phyloP scores from a whole-genome alignment of 805 yeast species.

The Jamesozyma piceae region DNA sequence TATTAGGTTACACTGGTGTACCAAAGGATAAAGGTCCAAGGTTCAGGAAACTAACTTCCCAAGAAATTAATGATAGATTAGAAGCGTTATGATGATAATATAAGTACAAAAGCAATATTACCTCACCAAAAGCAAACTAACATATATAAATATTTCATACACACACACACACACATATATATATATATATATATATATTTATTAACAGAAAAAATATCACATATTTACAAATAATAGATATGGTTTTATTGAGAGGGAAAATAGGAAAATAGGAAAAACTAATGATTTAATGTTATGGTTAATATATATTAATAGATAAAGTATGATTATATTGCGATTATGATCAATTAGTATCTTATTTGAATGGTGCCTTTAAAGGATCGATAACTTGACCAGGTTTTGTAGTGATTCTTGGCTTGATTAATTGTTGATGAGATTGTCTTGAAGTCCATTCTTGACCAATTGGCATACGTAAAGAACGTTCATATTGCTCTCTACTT shows the following conservation, averaged over 20 bases:
- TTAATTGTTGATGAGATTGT: slow-evolving; percentile 74
- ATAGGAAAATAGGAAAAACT: no score
- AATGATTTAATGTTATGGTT: slow-evolving; percentile 64
- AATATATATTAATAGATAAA: background rate
- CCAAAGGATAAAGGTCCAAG: slow-evolving; percentile 76
- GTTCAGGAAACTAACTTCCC: slow-evolving; percentile 71
- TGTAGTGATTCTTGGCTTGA: slow-evolving; percentile 79
- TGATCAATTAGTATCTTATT: slow-evolving; percentile 16
- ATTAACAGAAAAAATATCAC: no score
- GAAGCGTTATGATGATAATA: slow-evolving; percentile 57
- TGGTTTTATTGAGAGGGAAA: no score
- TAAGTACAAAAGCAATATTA: background rate
- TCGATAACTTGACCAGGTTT: slow-evolving; percentile 86
- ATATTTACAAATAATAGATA: slow-evolving; percentile 15
- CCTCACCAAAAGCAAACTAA: background rate
- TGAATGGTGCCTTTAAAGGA: slow-evolving; percentile 82
- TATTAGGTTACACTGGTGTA: slow-evolving; percentile 82
- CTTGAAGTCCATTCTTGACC: slow-evolving; percentile 95
- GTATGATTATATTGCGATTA: no score
- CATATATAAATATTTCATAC: no score
- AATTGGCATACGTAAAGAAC: slow-evolving; percentile 88
- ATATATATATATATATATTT: background rate
- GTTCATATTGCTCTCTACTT: slow-evolving; percentile 87
- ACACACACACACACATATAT: slow-evolving; percentile 1
- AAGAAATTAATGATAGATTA: slow-evolving; percentile 91